Evolutionary conservation across 768 basidiomycete genomes (phyloP).

Genomic region (Suillus occidentalis): DNA sequence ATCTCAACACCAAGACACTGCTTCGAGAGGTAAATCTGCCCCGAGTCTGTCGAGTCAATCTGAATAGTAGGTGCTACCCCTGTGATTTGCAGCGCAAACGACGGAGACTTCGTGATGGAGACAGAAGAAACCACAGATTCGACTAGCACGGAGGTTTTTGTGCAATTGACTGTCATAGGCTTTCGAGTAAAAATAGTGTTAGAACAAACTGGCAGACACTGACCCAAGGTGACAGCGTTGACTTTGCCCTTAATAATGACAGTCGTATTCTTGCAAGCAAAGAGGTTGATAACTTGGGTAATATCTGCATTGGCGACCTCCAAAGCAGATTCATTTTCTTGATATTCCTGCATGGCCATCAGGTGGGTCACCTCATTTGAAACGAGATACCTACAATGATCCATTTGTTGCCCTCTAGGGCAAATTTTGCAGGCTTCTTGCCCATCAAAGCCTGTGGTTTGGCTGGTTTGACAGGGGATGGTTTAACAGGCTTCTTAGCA

Average conservation of each 20-base stretch:
- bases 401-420: constrained; percentile 93
- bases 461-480: constrained; percentile 74
- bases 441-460: constrained; percentile 83
- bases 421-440: constrained; percentile 91
- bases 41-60: constrained; percentile 92
- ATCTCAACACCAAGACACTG: constrained; percentile 80
- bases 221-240: constrained; percentile 90
- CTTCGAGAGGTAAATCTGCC: constrained; percentile 90
- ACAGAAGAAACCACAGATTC: constrained; percentile 93
- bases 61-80: constrained; percentile 91
- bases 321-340: constrained; percentile 76
- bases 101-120: constrained; percentile 87
- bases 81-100: constrained; percentile 90
- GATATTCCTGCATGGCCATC: constrained; percentile 67
- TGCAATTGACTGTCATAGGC: constrained; percentile 69
- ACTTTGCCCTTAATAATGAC: constrained; percentile 90
- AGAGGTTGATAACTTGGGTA: constrained; percentile 85
- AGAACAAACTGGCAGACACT: constrained; percentile 12
- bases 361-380: neutral
- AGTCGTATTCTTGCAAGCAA: constrained; percentile 83
- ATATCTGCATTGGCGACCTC: constrained; percentile 75
- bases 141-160: constrained; percentile 83
- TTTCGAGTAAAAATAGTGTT: constrained; percentile 1
- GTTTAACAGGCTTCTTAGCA: constrained; percentile 70
- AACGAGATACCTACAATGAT: constrained; percentile 58